Evolutionary conservation across 768 basidiomycete species (phyloP), one percentile per base, ranked within the genome.

Genomic region (Grammothele lineata): DNA sequence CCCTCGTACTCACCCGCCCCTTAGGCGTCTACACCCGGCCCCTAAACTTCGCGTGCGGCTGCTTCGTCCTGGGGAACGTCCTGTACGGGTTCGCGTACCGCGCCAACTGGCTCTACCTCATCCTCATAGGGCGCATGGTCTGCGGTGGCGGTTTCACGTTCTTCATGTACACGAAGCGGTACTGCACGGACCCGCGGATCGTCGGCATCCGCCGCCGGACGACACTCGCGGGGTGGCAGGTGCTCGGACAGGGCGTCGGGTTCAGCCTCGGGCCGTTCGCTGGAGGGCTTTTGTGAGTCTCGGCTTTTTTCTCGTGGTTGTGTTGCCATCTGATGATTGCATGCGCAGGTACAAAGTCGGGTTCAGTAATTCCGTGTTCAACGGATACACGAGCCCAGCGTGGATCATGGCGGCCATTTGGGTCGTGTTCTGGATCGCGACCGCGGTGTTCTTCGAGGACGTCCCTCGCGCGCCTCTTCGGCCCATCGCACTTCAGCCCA

Each of bases 161-260:
- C 32, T 83, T 77, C 69, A 78, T 87, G 81, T 85, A 84, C 63
- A 67, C 64, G 55, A 85, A 84, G 55, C 73, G 80, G 12, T 86
- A 81, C 58, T 86, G 83, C 60, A 75, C 74, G n/a, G 85, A 86
- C 59, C 75, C 79, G 3, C 76, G 77, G 15, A 73, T 86, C 44
- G 79, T 87, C 34, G 81, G 83, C 22, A 61, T 84, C 21, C 76
- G 81, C 23, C 70, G 78, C 21, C 70, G 83, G 26, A 85, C 81
- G 10, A 80, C 76, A 0, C 73, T 84, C 15, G 80, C 79, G 3
- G 73, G 78, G 15, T 82, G 75, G 75, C 64, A 81, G 18, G 82
- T 85, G 24, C 64, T 84, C 2, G 78, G 81, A 0, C 83, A 85
- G 56, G 80, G 73, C 7, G 48, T 77, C 3, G 83, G 84, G 1